Evolutionary conservation across 345 rosid genomes (phyloP).

Genomic region (Lepidium africanum): DNA sequence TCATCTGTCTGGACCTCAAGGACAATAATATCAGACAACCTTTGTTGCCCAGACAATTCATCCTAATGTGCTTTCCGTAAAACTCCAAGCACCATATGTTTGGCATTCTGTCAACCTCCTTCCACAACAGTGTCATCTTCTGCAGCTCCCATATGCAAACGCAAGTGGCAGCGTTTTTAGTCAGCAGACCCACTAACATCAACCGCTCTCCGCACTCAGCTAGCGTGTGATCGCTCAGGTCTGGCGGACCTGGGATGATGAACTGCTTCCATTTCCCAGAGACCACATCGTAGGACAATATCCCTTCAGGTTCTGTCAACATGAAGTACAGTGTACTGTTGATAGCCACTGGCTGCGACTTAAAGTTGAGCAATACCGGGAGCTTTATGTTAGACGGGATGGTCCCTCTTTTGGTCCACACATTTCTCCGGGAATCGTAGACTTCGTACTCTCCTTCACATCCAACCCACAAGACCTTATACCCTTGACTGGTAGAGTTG

Average conservation of each 20-base stretch:
- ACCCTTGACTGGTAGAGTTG: slow-evolving; percentile 47
- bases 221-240: slow-evolving; percentile 79
- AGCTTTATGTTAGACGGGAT: slow-evolving; percentile 67
- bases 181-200: slow-evolving; percentile 89
- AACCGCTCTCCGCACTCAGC: slow-evolving; percentile 77
- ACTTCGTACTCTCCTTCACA: slow-evolving; percentile 93
- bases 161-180: slow-evolving; percentile 93
- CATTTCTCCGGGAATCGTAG: slow-evolving; percentile 62
- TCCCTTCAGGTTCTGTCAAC: slow-evolving; percentile 91
- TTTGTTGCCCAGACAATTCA: slow-evolving; percentile 98
- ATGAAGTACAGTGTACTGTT: slow-evolving; percentile 65
- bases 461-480: slow-evolving; percentile 86
- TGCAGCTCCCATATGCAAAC: slow-evolving; percentile 99
- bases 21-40: slow-evolving; percentile 88
- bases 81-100: slow-evolving; percentile 98
- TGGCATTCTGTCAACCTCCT: slow-evolving; percentile 99
- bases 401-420: slow-evolving; percentile 76
- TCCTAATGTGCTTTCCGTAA: slow-evolving; percentile 97
- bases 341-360: slow-evolving; percentile 79
- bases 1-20: slow-evolving; percentile 83
- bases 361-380: slow-evolving; percentile 75
- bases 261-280: slow-evolving; percentile 79
- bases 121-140: slow-evolving; percentile 99
- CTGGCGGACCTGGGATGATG: slow-evolving; percentile 65
- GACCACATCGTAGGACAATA: slow-evolving; percentile 63